Conservation (phyloP, 1,284 basidiomycete genomes). For the Ustilago crameri region DNA sequence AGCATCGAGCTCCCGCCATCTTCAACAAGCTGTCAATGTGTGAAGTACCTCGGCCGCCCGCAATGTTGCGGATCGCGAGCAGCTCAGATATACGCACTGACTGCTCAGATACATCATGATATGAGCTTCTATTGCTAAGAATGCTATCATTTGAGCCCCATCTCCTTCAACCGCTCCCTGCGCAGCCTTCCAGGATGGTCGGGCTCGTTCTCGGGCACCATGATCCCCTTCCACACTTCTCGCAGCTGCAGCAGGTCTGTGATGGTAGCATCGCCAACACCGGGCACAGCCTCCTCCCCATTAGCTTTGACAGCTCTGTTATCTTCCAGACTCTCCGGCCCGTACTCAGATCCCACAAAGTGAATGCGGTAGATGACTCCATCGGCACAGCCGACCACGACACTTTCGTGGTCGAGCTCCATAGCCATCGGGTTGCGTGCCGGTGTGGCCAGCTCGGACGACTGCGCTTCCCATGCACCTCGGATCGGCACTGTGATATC, state of each 20-base stretch:
- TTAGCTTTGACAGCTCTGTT: neutral
- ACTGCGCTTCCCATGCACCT: slow-evolving; percentile 54
- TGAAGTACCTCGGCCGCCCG: too few relatives aligned
- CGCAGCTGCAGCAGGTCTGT: slow-evolving; percentile 49
- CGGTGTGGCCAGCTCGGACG: slow-evolving; percentile 35
- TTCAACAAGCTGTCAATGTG: too few relatives aligned
- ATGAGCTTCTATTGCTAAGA: neutral
- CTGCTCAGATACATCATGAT: too few relatives aligned
- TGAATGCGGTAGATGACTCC: slow-evolving; percentile 58
- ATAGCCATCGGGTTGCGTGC: slow-evolving; percentile 60
- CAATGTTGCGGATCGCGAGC: too few relatives aligned
- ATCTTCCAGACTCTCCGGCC: slow-evolving; percentile 20
- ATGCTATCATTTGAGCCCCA: slow-evolving; percentile 38
- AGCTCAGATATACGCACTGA: too few relatives aligned
- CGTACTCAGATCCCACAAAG: slow-evolving; percentile 55
- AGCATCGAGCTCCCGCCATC: too few relatives aligned
- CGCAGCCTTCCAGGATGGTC: slow-evolving; percentile 47
- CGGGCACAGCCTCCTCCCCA: neutral
- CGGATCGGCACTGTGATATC: slow-evolving; percentile 39
- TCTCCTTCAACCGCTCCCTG: slow-evolving; percentile 20
- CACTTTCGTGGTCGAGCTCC: slow-evolving; percentile 58
- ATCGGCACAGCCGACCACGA: slow-evolving; percentile 59
- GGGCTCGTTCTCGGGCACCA: slow-evolving; percentile 41
- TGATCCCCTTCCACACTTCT: slow-evolving; percentile 57
- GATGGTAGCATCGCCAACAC: slow-evolving; percentile 53